Evolutionary conservation across 148 eudicot species (phyloP).

Genomic region (Linanthus parryae): DNA sequence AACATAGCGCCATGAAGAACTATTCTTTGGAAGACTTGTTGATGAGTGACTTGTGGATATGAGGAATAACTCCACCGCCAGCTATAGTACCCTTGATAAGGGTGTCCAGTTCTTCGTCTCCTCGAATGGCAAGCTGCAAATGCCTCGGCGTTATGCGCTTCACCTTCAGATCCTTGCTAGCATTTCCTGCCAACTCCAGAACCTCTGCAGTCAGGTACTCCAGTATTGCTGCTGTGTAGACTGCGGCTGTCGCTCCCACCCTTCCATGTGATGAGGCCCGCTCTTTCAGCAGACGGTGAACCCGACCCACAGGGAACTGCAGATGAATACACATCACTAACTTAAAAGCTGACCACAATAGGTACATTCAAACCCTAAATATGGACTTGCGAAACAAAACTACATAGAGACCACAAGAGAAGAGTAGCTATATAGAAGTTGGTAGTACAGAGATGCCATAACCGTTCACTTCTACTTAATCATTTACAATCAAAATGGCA

Average conservation of each 20-base stretch:
- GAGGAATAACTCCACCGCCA: constrained; percentile 14
- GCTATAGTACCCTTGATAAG: constrained; percentile 11
- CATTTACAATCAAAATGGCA: too few species aligned
- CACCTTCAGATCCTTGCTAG: constrained; percentile 14
- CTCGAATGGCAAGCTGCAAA: constrained; percentile 16
- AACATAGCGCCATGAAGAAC: neutral
- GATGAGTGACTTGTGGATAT: constrained; percentile 15
- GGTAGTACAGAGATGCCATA: too few species aligned
- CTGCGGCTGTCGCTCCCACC: constrained; percentile 15
- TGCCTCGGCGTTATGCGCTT: constrained; percentile 16
- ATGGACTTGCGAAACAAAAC: too few species aligned
- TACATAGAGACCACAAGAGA: too few species aligned
- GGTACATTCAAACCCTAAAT: too few species aligned
- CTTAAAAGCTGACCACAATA: too few species aligned
- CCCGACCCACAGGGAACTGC: constrained; percentile 21
- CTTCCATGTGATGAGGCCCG: constrained; percentile 11
- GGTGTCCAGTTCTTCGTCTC: constrained; percentile 14
- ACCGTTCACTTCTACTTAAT: too few species aligned
- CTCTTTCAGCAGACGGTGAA: constrained; percentile 15
- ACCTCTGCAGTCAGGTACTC: constrained; percentile 15
- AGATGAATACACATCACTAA: too few species aligned
- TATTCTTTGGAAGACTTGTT: constrained; percentile 13
- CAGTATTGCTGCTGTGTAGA: constrained; percentile 13
- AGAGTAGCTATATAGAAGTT: too few species aligned
- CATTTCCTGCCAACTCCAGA: constrained; percentile 16